Percentiles rank a stretch among this genome's conserved stretches.
These are phyloP conservation scores for Mikania micrantha DNA, from an alignment of 129 eudicot species.

Conservation along the genomic window DNA sequence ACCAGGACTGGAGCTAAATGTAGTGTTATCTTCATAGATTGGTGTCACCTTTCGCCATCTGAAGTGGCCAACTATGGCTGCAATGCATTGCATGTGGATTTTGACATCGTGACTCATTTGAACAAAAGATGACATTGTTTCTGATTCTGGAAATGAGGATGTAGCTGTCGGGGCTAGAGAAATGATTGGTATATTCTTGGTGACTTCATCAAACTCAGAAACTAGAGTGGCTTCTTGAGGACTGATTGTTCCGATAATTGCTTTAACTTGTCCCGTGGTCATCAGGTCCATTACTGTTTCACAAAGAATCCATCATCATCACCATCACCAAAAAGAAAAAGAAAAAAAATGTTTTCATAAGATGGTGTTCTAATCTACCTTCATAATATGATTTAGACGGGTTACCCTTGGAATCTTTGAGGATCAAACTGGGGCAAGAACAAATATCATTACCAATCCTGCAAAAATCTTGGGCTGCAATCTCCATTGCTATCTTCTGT, in stretches of 20 bases:
- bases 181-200: slow-evolving; percentile 35
- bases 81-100: slow-evolving; percentile 44
- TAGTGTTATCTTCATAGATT: slow-evolving; percentile 33
- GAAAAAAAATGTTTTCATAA: too few species aligned
- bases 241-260: slow-evolving; percentile 34
- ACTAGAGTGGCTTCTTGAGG: slow-evolving; percentile 43
- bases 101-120: slow-evolving; percentile 35
- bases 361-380: too few species aligned
- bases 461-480: slow-evolving; percentile 37
- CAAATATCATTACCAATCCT: neutral
- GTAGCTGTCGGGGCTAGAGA: slow-evolving; percentile 34
- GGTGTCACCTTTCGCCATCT: slow-evolving; percentile 48
- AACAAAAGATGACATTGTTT: slow-evolving; percentile 19
- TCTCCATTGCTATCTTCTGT: slow-evolving; percentile 41
- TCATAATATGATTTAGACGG: slow-evolving; percentile 28
- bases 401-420: slow-evolving; percentile 35
- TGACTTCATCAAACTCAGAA: slow-evolving; percentile 17
- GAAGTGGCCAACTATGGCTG: slow-evolving; percentile 46
- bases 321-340: too few species aligned
- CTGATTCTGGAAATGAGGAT: slow-evolving; percentile 14
- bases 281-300: slow-evolving; percentile 42
- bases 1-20: slow-evolving; percentile 25
- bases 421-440: slow-evolving; percentile 28
- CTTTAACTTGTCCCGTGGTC: slow-evolving; percentile 25
- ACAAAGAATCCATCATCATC: too few species aligned